These are phyloP conservation scores for Blastomyces percursus DNA, from an alignment of 2,329 filamentous ascomycete species.

Conservation along the genomic window DNA sequence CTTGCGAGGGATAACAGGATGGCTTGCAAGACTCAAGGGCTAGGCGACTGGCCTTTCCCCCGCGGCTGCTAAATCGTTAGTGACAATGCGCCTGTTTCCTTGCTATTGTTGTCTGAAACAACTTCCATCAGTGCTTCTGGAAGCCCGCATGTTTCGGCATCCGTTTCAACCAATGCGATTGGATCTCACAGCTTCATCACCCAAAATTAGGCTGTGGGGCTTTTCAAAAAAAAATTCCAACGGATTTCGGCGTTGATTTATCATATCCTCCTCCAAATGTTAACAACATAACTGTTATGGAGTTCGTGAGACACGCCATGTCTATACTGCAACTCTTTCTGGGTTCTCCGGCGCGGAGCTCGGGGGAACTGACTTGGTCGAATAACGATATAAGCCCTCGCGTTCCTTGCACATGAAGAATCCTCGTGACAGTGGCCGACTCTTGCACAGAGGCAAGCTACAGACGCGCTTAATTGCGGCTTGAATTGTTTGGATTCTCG, in stretches of 20 bases:
- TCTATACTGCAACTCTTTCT: neutral
- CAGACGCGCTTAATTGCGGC: neutral
- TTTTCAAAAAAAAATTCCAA: neutral
- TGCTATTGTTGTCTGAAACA: conserved; percentile 3
- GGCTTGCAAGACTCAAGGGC: too few species aligned
- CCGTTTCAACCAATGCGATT: neutral
- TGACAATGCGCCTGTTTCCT: neutral
- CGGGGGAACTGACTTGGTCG: neutral
- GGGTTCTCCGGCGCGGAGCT: neutral
- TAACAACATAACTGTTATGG: neutral
- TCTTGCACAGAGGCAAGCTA: neutral
- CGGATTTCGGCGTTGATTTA: neutral
- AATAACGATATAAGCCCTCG: neutral
- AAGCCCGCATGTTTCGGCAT: neutral
- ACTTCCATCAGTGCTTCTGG: conserved; percentile 1
- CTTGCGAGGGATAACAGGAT: neutral
- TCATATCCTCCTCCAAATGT: neutral
- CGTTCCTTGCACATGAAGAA: too few species aligned
- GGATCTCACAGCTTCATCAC: neutral
- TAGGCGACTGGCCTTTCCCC: neutral
- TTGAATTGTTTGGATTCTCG: too few species aligned
- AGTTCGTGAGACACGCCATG: neutral
- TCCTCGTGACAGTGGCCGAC: too few species aligned
- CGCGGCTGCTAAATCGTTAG: neutral
- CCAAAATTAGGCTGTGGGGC: neutral